Percentiles rank a stretch among this genome's conserved stretches.
Evolutionary conservation across 2,329 filamentous ascomycete species (phyloP).

Genomic region (Cercospora sesami): DNA sequence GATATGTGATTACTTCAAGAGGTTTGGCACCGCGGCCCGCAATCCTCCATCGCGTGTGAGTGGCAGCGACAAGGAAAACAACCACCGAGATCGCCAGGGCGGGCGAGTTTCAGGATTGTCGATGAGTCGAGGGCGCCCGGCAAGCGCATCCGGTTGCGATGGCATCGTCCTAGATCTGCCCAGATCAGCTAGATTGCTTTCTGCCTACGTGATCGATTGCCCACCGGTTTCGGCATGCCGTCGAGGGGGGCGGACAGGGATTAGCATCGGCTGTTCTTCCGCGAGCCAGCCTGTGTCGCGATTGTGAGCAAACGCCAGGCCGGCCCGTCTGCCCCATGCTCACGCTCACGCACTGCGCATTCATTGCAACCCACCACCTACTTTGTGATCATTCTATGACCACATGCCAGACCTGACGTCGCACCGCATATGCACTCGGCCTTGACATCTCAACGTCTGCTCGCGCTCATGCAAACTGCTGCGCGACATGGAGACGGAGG

Average conservation of each 20-base stretch:
- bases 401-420: constrained; percentile 10
- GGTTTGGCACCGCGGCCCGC: constrained; percentile 2
- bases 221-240: background rate
- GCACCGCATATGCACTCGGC: constrained; percentile 7
- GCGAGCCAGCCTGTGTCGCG: background rate
- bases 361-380: background rate
- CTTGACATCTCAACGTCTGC: constrained; percentile 16
- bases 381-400: background rate
- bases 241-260: background rate
- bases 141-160: background rate
- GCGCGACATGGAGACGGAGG: background rate
- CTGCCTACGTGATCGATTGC: constrained; percentile 5
- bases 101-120: background rate
- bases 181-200: constrained; percentile 6
- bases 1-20: constrained; percentile 7
- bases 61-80: constrained; percentile 6
- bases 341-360: background rate
- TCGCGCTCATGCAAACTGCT: constrained; percentile 1
- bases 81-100: constrained; percentile 5
- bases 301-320: background rate
- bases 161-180: constrained; percentile 1
- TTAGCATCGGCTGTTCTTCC: constrained; percentile 11
- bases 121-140: constrained; percentile 4
- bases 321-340: constrained; percentile 3
- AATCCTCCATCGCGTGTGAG: background rate